Percentiles rank a stretch among this genome's conserved stretches.
These are phyloP conservation scores for Chrysoporthe cubensis DNA, from an alignment of 2,329 filamentous ascomycete genomes.

Conservation along the genomic window DNA sequence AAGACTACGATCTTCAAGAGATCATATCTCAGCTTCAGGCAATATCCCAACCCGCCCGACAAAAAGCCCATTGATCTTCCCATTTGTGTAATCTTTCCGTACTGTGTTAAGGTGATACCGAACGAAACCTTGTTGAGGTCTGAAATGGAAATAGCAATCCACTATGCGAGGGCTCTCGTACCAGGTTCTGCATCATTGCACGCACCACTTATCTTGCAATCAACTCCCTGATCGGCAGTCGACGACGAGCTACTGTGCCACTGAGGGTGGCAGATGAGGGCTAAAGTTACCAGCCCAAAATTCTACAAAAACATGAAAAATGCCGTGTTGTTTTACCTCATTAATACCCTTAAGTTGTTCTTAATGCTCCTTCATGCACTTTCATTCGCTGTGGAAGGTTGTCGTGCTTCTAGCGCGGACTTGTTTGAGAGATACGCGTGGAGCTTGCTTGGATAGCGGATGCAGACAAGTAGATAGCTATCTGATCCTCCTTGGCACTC, in stretches of 20 bases:
- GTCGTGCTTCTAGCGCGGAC: neutral
- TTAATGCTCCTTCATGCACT: neutral
- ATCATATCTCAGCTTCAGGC: neutral
- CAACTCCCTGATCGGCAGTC: neutral
- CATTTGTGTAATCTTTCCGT: neutral
- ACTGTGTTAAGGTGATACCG: neutral
- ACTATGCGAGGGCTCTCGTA: neutral
- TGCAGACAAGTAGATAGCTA: constrained; percentile 2
- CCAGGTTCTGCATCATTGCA: neutral
- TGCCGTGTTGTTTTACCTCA: neutral
- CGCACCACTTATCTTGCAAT: neutral
- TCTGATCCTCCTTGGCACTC: neutral
- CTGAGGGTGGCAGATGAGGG: neutral
- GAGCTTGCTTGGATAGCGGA: neutral
- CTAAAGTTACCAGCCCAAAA: neutral
- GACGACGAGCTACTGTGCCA: neutral
- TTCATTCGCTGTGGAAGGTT: neutral
- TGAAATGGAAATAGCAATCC: neutral
- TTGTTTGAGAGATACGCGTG: constrained; percentile 13
- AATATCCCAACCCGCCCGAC: neutral
- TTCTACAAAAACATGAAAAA: neutral
- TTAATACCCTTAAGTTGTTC: neutral
- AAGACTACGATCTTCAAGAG: constrained; percentile 21
- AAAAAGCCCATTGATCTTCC: neutral
- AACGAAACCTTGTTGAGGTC: neutral